A percentile compares a stretch with the other conserved stretches of the same genome.
Conservation (phyloP, 371 early-diverging fungal genomes). For the Lichtheimia corymbifera region DNA sequence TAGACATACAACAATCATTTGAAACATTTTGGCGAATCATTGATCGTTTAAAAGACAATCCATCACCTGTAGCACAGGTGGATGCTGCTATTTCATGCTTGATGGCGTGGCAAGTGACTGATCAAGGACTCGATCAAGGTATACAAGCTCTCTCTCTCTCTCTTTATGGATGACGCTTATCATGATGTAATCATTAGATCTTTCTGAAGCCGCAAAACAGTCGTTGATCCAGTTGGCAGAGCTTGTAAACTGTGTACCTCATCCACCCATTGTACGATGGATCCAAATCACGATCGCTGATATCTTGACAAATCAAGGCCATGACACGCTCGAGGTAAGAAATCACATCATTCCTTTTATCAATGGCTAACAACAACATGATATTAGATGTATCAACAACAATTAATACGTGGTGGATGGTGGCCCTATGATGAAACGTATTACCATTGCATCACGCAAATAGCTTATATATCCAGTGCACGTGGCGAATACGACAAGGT, state of each 20-base stretch:
- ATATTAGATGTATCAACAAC: background rate
- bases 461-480: background rate
- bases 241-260: background rate
- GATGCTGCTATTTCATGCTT: conserved; percentile 9
- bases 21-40: conserved; percentile 3
- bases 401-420: background rate
- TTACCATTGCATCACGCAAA: conserved; percentile 3
- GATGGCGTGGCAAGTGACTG: conserved; percentile 6
- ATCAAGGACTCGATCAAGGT: conserved; percentile 2
- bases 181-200: background rate
- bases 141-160: background rate
- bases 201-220: background rate
- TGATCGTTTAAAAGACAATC: background rate
- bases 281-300: conserved; percentile 9
- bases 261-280: background rate
- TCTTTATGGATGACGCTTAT: background rate
- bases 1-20: background rate
- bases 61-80: background rate
- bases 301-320: conserved; percentile 3
- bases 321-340: conserved; percentile 7
- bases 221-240: background rate
- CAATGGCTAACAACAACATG: background rate
- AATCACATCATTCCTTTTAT: background rate
- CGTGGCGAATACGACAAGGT: background rate
- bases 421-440: conserved; percentile 1